These are phyloP conservation scores for Chrysoporthe puriensis DNA, from an alignment of 2,329 filamentous ascomycete genomes.

Conservation along the genomic window DNA sequence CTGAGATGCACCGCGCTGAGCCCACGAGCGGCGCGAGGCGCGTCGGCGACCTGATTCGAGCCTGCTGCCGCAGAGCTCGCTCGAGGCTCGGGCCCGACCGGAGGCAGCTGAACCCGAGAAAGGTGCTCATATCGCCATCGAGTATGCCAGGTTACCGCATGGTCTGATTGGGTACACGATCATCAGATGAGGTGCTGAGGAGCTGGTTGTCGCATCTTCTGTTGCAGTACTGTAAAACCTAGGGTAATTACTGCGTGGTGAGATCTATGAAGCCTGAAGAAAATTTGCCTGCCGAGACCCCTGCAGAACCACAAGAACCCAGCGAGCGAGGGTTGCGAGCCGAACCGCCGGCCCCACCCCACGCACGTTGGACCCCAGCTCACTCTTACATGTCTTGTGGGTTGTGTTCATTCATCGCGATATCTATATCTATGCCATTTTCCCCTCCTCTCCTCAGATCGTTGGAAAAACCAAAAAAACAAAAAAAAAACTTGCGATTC, in stretches of 20 bases:
- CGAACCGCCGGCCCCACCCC: constrained; percentile 4
- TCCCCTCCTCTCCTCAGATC: neutral
- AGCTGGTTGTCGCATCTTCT: neutral
- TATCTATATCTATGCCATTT: constrained; percentile 11
- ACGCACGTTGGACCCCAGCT: neutral
- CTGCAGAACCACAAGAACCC: neutral
- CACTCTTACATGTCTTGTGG: neutral
- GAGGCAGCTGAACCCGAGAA: constrained; percentile 36
- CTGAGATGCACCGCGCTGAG: neutral
- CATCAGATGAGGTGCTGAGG: too few species aligned
- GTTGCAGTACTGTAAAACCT: neutral
- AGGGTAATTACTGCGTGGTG: neutral
- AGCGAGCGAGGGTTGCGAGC: neutral
- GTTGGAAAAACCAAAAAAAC: neutral
- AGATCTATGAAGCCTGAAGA: neutral
- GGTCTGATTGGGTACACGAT: constrained; percentile 19
- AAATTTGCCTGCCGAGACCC: constrained; percentile 11
- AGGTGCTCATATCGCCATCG: constrained; percentile 34
- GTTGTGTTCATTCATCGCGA: constrained; percentile 18
- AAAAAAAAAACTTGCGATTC: neutral
- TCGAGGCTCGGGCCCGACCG: constrained; percentile 34
- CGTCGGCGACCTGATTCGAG: constrained; percentile 1
- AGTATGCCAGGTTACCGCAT: constrained; percentile 32
- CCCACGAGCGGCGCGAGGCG: constrained; percentile 4
- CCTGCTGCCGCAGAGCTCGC: constrained; percentile 5